Base-by-base conservation (phyloP, 768 basidiomycete species). In the Boletus vinaceobasis region DNA sequence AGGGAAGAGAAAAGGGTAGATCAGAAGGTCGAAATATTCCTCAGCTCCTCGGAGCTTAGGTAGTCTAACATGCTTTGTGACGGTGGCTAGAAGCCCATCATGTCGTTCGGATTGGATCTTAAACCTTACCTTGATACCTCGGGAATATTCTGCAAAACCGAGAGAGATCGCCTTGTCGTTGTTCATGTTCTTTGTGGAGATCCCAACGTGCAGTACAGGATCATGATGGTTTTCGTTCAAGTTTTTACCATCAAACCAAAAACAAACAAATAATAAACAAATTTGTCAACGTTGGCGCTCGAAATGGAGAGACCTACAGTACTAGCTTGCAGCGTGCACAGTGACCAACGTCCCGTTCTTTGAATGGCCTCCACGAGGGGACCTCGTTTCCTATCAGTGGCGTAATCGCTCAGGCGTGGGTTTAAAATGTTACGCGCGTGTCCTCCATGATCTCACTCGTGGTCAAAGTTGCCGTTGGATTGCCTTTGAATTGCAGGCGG, bases 41-140 rank as follows among this genome's bases (percentile, higher is more conserved):
- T 61, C 68, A 64, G 42, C 61, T 62, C 65, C 65, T 54, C 50
- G 47, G 59, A 59, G 57, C 32, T 35, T 68, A 59, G 61, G 67
- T 61, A 69, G 68, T 69, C 64, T 69, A 69, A 63, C 66, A 70
- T 67, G 65, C 68, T 56, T 48, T 46, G 60, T 61, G 65, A 67
- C 67, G 60, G 53, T 32, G 65, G 65, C 63, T 47, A 15, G 27
- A 43, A 53, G 57, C 51, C 57, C 54, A 62, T 63, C 61, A 45
- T 47, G 46, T 50, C 39, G 7, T 31, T 21, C 6, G 26, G 11
- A 52, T 36, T 31, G 44, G 32, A 38, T 47, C 4, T 11, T 19
- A 36, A 27, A 7, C 23, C 54, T 35, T 27, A 44, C 54, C 53
- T 23, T 55, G 13, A n/a, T 10, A 21, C 33, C 53, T 31, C 15